These are phyloP conservation scores for Sordaria brevicollis DNA, from an alignment of 495 filamentous ascomycete genomes.

Conservation along the genomic window DNA sequence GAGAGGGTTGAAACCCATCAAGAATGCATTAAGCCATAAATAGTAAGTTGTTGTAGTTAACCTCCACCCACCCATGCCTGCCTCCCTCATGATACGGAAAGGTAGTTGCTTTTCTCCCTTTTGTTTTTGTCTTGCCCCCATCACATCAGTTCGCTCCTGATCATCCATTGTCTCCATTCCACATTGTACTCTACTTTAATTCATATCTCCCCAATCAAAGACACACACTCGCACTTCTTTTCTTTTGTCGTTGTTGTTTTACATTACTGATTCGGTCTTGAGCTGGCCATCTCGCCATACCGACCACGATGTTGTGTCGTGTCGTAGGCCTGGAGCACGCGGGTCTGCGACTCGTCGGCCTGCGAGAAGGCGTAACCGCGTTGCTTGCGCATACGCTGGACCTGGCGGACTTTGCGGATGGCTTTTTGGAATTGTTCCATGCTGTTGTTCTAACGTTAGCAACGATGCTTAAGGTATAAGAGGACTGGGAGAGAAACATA, in stretches of 20 bases:
- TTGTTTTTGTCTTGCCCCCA: background rate
- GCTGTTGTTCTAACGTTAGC: conserved; percentile 28
- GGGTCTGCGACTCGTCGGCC: conserved; percentile 88
- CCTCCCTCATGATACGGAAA: background rate
- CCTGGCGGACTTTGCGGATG: conserved; percentile 95
- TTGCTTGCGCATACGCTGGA: conserved; percentile 98
- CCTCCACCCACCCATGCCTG: background rate
- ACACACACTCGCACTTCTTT: background rate
- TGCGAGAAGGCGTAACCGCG: conserved; percentile 97
- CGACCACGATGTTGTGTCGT: conserved; percentile 84
- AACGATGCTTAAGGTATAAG: background rate
- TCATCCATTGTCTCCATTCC: background rate
- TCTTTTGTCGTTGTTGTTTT: background rate
- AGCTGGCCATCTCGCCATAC: conserved; percentile 94
- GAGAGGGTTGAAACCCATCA: too few species aligned
- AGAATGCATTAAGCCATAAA: background rate
- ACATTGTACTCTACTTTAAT: background rate
- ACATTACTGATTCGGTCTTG: conserved; percentile 27
- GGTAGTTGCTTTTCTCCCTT: background rate
- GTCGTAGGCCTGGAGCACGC: conserved; percentile 93
- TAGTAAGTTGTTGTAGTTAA: background rate
- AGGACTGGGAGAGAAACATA: conserved; percentile 25
- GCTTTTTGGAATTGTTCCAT: conserved; percentile 99
- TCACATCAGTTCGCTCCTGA: background rate
- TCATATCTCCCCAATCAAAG: background rate